Percentiles rank a stretch among this genome's conserved stretches.
Evolutionary conservation across 163 green algal genomes (phyloP).

Genomic region (Scenedesmus sp.): DNA sequence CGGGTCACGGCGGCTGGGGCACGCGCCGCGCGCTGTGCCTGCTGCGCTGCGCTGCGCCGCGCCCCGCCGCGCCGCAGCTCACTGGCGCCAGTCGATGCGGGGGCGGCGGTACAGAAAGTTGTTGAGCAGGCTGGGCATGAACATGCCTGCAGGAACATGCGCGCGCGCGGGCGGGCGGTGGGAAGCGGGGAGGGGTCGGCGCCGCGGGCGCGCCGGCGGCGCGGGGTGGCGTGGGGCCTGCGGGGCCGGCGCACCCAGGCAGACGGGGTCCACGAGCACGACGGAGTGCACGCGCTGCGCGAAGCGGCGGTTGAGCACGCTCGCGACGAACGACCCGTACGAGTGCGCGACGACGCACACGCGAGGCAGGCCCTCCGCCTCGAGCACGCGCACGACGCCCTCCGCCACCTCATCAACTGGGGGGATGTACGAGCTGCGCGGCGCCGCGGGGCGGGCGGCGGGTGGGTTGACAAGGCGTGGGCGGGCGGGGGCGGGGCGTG

Average conservation of each 20-base stretch:
- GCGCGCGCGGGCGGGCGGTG: too few species aligned
- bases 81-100: constrained; percentile 33
- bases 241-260: too few species aligned
- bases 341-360: constrained; percentile 17
- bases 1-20: too few species aligned
- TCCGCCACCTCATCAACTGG: constrained; percentile 32
- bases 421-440: constrained; percentile 31
- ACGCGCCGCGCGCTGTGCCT: neutral
- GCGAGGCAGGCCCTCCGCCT: constrained; percentile 4
- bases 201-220: too few species aligned
- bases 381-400: constrained; percentile 26
- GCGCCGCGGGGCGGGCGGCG: too few species aligned
- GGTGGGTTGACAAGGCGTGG: neutral
- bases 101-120: constrained; percentile 58
- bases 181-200: too few species aligned
- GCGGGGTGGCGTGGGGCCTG: too few species aligned
- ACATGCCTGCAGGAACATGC: constrained; percentile 45
- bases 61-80: neutral
- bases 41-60: neutral
- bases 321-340: neutral
- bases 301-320: too few species aligned
- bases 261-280: neutral
- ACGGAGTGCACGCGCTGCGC: neutral
- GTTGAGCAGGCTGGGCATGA: constrained; percentile 58
- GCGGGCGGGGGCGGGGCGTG: neutral